Evolutionary conservation across 1,284 basidiomycete genomes (phyloP).

Genomic region (Kalmanozyma brasiliensis): DNA sequence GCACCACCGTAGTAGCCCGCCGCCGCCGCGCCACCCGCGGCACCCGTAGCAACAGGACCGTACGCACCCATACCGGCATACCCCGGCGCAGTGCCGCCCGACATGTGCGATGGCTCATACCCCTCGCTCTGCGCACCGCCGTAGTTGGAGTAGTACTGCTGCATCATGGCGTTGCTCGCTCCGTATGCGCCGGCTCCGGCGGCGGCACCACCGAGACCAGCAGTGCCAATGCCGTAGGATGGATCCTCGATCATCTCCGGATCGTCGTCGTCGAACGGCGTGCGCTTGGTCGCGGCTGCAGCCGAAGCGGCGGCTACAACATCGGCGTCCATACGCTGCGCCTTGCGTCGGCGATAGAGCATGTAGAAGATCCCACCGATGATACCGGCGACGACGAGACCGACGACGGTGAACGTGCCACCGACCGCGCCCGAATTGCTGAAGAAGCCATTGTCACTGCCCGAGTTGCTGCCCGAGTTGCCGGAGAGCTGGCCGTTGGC

Average conservation of each 20-base stretch:
- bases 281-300: constrained; percentile 63
- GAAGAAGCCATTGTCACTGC: constrained; percentile 52
- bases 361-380: constrained; percentile 58
- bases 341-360: constrained; percentile 58
- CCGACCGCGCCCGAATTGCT: constrained; percentile 64
- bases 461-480: constrained; percentile 24
- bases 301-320: constrained; percentile 66
- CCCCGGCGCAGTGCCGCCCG: constrained; percentile 53
- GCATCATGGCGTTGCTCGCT: constrained; percentile 47
- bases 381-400: constrained; percentile 56
- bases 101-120: constrained; percentile 61
- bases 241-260: constrained; percentile 66
- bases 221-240: constrained; percentile 45
- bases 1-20: constrained; percentile 40
- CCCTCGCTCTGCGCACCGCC: constrained; percentile 35
- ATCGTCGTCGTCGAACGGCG: constrained; percentile 67
- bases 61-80: constrained; percentile 63
- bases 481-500: constrained; percentile 42
- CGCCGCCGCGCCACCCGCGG: constrained; percentile 51
- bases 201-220: constrained; percentile 23
- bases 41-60: constrained; percentile 56
- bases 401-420: constrained; percentile 66
- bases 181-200: constrained; percentile 44
- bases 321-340: constrained; percentile 67
- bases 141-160: constrained; percentile 53